phyloP scores from a whole-genome alignment of 495 filamentous ascomycete genomes.

The Neurospora sp. region DNA sequence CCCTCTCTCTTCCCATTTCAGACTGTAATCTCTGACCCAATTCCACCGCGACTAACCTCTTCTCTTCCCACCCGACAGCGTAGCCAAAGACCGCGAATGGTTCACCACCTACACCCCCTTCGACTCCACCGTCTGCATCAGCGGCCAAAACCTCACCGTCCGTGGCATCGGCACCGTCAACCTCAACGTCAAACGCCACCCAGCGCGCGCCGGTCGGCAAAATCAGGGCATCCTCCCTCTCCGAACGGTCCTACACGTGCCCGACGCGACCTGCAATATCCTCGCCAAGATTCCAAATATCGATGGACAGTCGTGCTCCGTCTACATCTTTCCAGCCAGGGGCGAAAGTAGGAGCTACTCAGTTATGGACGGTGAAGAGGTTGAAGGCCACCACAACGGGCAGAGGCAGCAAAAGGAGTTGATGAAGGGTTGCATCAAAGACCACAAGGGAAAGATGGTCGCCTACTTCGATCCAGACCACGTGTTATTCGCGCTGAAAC shows the following conservation, averaged over 20 bases:
- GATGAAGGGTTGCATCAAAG: not conserved
- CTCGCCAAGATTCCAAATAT: not conserved
- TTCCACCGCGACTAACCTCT: not conserved
- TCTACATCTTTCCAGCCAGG: not conserved
- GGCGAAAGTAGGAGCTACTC: not conserved
- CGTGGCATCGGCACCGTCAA: not conserved
- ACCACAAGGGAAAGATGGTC: not conserved
- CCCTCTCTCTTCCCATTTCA: too few species aligned
- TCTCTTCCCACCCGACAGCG: not conserved
- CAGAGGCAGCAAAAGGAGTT: not conserved
- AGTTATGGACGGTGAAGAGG: not conserved
- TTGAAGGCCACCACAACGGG: not conserved
- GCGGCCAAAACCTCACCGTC: not conserved
- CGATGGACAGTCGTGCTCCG: not conserved
- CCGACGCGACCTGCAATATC: not conserved
- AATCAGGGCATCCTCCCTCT: not conserved
- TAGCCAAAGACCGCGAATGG: not conserved
- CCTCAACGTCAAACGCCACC: not conserved
- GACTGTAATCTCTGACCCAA: not conserved
- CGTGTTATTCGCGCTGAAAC: not conserved
- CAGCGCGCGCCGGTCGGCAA: not conserved
- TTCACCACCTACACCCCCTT: not conserved
- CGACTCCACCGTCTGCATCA: not conserved
- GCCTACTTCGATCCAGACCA: not conserved
- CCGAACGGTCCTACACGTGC: not conserved